phyloP scores from a whole-genome alignment of 352 stramenopile genomes.

The Paralagenidium karlingii region DNA sequence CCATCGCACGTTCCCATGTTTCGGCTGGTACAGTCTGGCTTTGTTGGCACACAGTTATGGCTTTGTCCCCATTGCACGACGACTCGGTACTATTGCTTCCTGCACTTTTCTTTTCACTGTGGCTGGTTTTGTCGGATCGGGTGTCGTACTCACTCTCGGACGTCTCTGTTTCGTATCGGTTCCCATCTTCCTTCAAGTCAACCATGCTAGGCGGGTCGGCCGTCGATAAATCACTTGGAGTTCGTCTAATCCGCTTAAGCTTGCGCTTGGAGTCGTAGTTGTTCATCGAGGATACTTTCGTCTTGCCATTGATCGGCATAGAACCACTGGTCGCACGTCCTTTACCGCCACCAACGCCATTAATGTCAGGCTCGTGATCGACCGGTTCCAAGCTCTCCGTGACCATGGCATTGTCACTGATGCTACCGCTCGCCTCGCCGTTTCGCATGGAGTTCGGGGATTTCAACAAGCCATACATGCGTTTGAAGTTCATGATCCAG shows the following conservation, averaged over 20 bases:
- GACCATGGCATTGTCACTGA: neutral
- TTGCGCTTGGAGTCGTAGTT: conserved; percentile 1
- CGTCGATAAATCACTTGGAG: neutral
- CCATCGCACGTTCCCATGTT: conserved; percentile 52
- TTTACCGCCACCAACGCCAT: too few relatives aligned
- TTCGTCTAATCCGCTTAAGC: neutral
- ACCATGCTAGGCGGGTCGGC: neutral
- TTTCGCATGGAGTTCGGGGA: neutral
- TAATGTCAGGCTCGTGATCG: conserved; percentile 6
- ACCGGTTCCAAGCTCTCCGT: conserved; percentile 10
- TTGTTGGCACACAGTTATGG: conserved; percentile 19
- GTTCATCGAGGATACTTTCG: too few relatives aligned
- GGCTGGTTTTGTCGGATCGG: too few relatives aligned
- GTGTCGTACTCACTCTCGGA: conserved; percentile 20
- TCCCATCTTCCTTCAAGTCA: conserved; percentile 4
- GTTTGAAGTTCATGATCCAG: conserved; percentile 47
- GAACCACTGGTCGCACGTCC: neutral
- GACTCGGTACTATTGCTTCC: conserved; percentile 6
- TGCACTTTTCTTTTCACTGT: conserved; percentile 1
- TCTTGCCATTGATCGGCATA: too few relatives aligned
- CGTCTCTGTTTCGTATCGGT: conserved; percentile 10
- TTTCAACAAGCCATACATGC: conserved; percentile 24
- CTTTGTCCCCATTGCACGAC: conserved; percentile 3
- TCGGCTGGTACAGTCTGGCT: conserved; percentile 43
- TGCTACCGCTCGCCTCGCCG: neutral